A percentile compares a stretch with the other conserved stretches of the same genome.
Evolutionary conservation across 176 grass and related monocot genomes (phyloP).

Genomic region (Oryza coarctata): DNA sequence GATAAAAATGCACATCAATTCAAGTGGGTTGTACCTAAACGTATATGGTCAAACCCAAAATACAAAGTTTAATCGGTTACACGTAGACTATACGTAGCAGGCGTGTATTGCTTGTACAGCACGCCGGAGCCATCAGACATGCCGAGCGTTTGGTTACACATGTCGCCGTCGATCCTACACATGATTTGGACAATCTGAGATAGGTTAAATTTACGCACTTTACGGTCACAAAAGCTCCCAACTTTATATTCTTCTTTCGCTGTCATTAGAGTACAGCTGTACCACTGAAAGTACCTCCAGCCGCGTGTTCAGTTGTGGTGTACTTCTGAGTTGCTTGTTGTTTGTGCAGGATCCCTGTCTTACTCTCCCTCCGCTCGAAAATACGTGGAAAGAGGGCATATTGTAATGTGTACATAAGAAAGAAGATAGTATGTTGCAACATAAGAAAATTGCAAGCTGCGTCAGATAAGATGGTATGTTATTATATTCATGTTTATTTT

Average conservation of each 20-base stretch:
- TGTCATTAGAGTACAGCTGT: conserved; percentile 25
- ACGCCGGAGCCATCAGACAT: background rate
- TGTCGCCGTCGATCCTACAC: conserved; percentile 21
- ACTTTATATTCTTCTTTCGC: background rate
- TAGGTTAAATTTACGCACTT: conserved; percentile 7
- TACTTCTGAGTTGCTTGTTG: background rate
- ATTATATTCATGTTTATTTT: too few relatives aligned
- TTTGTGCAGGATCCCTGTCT: too few relatives aligned
- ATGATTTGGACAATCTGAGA: conserved; percentile 13
- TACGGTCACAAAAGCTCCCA: background rate
- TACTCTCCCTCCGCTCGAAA: too few relatives aligned
- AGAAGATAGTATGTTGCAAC: too few relatives aligned
- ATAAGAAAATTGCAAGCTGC: too few relatives aligned
- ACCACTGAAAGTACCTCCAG: background rate
- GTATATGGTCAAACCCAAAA: conserved; percentile 5
- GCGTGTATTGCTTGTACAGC: background rate
- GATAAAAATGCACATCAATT: background rate
- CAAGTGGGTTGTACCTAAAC: background rate
- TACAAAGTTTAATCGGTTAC: conserved; percentile 1
- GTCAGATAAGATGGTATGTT: too few relatives aligned
- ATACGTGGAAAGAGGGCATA: too few relatives aligned
- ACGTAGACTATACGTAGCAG: conserved; percentile 3
- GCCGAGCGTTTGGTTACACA: background rate
- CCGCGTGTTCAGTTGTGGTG: background rate
- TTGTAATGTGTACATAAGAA: too few relatives aligned